Percentiles rank a stretch among this genome's conserved stretches.
Evolutionary conservation across 306 rosid genomes (phyloP).

Genomic region (Elaeagnus macrophylla): DNA sequence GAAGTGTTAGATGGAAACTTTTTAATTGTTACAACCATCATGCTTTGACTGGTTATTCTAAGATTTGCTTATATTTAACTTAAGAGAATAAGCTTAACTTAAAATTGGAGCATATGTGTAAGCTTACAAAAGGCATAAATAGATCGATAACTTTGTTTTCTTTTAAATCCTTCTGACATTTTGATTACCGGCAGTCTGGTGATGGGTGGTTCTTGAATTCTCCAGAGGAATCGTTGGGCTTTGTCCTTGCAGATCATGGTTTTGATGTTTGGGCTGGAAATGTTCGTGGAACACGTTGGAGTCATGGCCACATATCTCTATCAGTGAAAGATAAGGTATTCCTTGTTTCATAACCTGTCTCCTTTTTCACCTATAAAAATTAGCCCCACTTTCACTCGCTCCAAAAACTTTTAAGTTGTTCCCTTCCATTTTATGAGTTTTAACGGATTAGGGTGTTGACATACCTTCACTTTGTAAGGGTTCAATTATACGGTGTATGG

Average conservation of each 20-base stretch:
- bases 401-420: no score
- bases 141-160: neutral
- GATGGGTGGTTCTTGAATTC: constrained; percentile 87
- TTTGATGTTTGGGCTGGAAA: constrained; percentile 97
- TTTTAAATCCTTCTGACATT: constrained; percentile 16
- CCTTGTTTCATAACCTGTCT: neutral
- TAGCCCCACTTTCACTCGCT: neutral
- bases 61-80: no score
- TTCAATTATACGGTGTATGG: neutral
- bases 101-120: neutral
- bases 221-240: constrained; percentile 75
- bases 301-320: constrained; percentile 62
- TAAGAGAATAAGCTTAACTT: no score
- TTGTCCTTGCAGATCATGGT: constrained; percentile 85
- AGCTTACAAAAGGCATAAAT: neutral
- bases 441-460: no score
- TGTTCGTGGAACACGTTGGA: constrained; percentile 93
- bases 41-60: no score
- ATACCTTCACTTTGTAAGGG: no score
- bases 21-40: no score
- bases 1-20: no score
- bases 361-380: neutral
- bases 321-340: constrained; percentile 49
- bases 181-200: constrained; percentile 56
- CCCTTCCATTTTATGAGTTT: no score